Evolutionary conservation across 495 filamentous ascomycete genomes (phyloP).

Genomic region (Penicillium paxilli): DNA sequence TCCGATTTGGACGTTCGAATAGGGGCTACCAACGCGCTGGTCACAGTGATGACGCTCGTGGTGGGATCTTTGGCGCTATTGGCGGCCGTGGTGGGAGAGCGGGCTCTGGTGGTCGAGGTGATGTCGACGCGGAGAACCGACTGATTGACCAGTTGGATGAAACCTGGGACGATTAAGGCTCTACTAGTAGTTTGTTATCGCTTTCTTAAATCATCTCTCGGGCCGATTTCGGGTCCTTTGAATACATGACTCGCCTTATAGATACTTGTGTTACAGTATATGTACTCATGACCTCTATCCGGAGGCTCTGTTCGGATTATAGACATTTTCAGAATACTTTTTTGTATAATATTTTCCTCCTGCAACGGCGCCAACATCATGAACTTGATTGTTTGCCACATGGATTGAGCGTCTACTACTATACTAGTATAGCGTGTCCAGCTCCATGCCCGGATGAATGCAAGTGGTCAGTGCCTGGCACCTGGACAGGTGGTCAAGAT

Average conservation of each 20-base stretch:
- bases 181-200: neutral
- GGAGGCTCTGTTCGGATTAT: too few relatives aligned
- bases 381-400: too few relatives aligned
- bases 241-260: neutral
- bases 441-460: too few relatives aligned
- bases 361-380: too few relatives aligned
- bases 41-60: conserved; percentile 19
- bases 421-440: too few relatives aligned
- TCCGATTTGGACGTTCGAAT: conserved; percentile 47
- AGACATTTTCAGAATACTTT: too few relatives aligned
- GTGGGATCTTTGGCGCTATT: conserved; percentile 37
- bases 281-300: too few relatives aligned
- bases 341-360: too few relatives aligned
- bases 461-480: too few relatives aligned
- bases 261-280: too few relatives aligned
- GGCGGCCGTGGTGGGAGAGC: conserved; percentile 36
- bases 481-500: too few relatives aligned
- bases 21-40: conserved; percentile 60
- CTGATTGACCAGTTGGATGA: conserved; percentile 96
- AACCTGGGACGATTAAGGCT: conserved; percentile 60
- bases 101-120: conserved; percentile 41
- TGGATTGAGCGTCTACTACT: too few relatives aligned
- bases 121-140: conserved; percentile 82
- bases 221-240: neutral
- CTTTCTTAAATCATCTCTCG: neutral